These are phyloP conservation scores for Ceratorhiza oryzae-sativae DNA, from an alignment of 1,284 basidiomycete genomes.

Conservation along the genomic window DNA sequence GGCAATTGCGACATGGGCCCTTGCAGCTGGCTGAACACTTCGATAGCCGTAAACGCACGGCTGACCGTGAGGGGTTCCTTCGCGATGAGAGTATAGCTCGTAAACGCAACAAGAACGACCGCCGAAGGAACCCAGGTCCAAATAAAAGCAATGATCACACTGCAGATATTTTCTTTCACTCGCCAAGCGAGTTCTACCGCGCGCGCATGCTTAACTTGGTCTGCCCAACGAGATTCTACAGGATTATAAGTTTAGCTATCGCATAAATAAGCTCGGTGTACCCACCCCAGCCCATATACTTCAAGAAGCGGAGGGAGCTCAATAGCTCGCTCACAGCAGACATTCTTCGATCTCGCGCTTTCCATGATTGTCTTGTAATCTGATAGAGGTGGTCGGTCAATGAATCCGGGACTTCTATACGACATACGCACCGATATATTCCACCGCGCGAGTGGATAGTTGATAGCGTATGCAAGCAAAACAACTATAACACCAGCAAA, in stretches of 20 bases:
- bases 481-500: slow-evolving; percentile 79
- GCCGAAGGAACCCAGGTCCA: slow-evolving; percentile 77
- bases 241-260: slow-evolving; percentile 10
- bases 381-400: slow-evolving; percentile 45
- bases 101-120: slow-evolving; percentile 66
- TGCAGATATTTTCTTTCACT: slow-evolving; percentile 63
- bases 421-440: slow-evolving; percentile 66
- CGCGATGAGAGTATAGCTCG: slow-evolving; percentile 69
- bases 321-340: slow-evolving; percentile 81
- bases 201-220: slow-evolving; percentile 58
- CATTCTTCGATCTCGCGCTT: slow-evolving; percentile 77
- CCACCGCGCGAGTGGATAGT: slow-evolving; percentile 69
- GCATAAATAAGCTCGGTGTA: not conserved
- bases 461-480: slow-evolving; percentile 67
- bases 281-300: slow-evolving; percentile 75
- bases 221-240: slow-evolving; percentile 63
- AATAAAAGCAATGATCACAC: slow-evolving; percentile 36
- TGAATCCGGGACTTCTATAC: slow-evolving; percentile 45
- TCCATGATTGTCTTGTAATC: slow-evolving; percentile 70
- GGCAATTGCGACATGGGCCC: slow-evolving; percentile 69
- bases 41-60: slow-evolving; percentile 71
- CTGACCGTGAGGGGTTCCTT: slow-evolving; percentile 66
- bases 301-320: slow-evolving; percentile 72
- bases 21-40: slow-evolving; percentile 65
- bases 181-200: slow-evolving; percentile 68